These are phyloP conservation scores for Ustilago curta DNA, from an alignment of 1,284 basidiomycete genomes.

Conservation along the genomic window DNA sequence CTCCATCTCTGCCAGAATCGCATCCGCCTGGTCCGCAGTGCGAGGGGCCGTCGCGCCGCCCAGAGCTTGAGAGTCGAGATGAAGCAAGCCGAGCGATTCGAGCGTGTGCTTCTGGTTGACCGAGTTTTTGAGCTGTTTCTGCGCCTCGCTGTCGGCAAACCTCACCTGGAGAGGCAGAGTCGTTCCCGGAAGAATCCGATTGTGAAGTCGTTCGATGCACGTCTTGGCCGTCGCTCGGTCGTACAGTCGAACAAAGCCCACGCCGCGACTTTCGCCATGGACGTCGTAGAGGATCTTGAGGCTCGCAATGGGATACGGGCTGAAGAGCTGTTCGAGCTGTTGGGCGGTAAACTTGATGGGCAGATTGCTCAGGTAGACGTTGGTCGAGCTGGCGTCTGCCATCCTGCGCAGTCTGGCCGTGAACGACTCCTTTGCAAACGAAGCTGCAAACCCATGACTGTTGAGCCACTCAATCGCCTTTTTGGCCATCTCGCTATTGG, in stretches of 20 bases:
- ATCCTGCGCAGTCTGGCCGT: constrained; percentile 54
- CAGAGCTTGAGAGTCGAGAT: neutral
- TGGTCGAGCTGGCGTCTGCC: constrained; percentile 53
- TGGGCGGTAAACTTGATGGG: constrained; percentile 41
- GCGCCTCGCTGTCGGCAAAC: constrained; percentile 64
- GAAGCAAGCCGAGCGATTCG: constrained; percentile 32
- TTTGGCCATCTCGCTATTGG: constrained; percentile 50
- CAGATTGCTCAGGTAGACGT: constrained; percentile 63
- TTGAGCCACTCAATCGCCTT: constrained; percentile 53
- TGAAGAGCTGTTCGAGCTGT: constrained; percentile 63
- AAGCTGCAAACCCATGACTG: constrained; percentile 48
- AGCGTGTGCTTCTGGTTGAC: constrained; percentile 45
- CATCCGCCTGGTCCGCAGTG: neutral
- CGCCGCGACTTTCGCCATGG: constrained; percentile 57
- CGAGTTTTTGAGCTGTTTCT: constrained; percentile 57
- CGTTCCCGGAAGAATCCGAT: constrained; percentile 46
- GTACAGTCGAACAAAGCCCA: constrained; percentile 58
- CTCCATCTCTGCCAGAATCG: neutral
- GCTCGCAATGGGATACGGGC: constrained; percentile 54
- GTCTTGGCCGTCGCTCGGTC: constrained; percentile 52
- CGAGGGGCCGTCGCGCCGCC: too few relatives aligned
- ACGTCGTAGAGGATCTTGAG: constrained; percentile 59
- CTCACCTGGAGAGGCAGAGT: constrained; percentile 55
- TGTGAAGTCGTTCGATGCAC: constrained; percentile 60
- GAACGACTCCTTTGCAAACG: constrained; percentile 62